Conservation (phyloP, 768 basidiomycete genomes). For the Amanita subjunquillea region DNA sequence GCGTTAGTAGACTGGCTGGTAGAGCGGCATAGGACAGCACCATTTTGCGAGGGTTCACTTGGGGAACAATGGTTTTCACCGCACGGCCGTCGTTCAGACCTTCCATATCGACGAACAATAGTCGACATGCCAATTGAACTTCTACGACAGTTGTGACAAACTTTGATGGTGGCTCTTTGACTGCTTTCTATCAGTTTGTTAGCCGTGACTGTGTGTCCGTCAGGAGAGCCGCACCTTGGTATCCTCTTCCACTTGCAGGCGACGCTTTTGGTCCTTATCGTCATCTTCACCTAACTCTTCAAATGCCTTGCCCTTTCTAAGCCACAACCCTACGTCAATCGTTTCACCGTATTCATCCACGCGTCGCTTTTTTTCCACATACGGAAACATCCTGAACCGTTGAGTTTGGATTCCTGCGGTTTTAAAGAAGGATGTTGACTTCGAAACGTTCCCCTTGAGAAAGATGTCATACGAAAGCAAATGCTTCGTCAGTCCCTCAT, state of each 20-base stretch:
- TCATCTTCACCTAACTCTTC: conserved; percentile 86
- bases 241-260: conserved; percentile 68
- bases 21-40: conserved; percentile 24
- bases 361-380: conserved; percentile 82
- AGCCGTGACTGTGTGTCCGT: neutral
- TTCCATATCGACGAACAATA: conserved; percentile 93
- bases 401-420: conserved; percentile 58
- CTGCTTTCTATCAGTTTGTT: conserved; percentile 42
- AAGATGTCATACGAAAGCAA: conserved; percentile 92
- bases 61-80: conserved; percentile 91
- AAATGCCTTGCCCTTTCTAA: conserved; percentile 81
- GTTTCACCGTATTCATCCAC: conserved; percentile 96
- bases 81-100: conserved; percentile 95
- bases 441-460: conserved; percentile 90
- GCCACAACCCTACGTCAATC: conserved; percentile 92
- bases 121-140: conserved; percentile 74
- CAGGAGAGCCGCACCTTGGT: conserved; percentile 44
- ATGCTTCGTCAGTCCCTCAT: conserved; percentile 65
- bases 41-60: conserved; percentile 94
- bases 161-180: conserved; percentile 85
- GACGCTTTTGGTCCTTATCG: conserved; percentile 65
- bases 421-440: conserved; percentile 82
- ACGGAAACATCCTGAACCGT: conserved; percentile 95
- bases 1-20: neutral
- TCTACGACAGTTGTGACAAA: conserved; percentile 69